Base-by-base conservation (phyloP, 805 yeast genomes). In the Blastobotrys attinorum region DNA sequence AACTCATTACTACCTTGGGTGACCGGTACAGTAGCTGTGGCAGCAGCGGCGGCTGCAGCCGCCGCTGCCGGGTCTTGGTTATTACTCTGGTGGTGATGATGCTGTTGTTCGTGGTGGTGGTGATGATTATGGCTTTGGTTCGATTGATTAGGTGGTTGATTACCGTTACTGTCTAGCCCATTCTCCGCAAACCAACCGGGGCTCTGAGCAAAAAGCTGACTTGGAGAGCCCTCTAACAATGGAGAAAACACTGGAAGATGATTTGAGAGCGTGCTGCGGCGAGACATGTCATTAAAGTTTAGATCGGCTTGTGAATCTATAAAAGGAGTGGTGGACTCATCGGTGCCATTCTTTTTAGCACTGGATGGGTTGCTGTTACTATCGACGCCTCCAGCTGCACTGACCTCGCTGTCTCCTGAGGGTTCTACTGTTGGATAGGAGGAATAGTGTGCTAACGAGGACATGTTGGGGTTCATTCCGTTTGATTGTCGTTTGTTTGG, bases 381-480 rank as follows among this genome's bases (percentile, higher is more conserved):
- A 11, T 25, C 29, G 29, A 25, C 11, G 11, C 11, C 7, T 25
- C 29, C 29, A 8, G 29, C 29, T 25, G 29, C 10, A 11, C 29
- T 11, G 29, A 8, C 10, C 11, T 25, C 29, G n/a, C n/a, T n/a
- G n/a, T n/a, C n/a, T 32, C 22, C 3, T 16, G 18, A 4, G 15
- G 20, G 20, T 4, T 15, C 36, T 5, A 35, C 38, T 4, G 27
- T 35, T 5, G 38, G 38, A 22, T 35, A 35, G 25, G 22, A 16
- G n/a, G 38, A 21, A 35, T 35, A 35, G 13, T 35, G 38, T 4
- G 17, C n/a, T 13, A 35, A 13, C n/a, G 38, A 35, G 8, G 38
- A 27, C 11, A 32, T 20, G 13, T 22, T 8, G 21, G 17, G 3
- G 20, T 6, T 32, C 10, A 11, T 11, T 6, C 21, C 20, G 20